These are phyloP conservation scores for Rhizophagus clarus DNA, from an alignment of 192 early-diverging fungal genomes.

Conservation along the genomic window DNA sequence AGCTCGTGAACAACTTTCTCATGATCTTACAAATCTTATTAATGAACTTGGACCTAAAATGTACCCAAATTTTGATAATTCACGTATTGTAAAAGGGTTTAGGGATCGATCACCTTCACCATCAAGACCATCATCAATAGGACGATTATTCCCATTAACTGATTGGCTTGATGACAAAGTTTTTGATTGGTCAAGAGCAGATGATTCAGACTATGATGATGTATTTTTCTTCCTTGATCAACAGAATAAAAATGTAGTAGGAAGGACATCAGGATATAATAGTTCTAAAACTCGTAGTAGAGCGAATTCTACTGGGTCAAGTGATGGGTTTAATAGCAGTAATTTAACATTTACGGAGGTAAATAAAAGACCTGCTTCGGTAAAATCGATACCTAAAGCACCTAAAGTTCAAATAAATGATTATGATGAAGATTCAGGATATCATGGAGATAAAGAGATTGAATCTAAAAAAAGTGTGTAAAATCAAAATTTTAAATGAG, in stretches of 20 bases:
- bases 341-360: conserved; percentile 38
- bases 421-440: conserved; percentile 26
- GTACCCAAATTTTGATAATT: conserved; percentile 72
- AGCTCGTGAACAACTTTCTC: conserved; percentile 71
- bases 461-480: conserved; percentile 12
- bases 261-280: conserved; percentile 38
- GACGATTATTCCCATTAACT: conserved; percentile 39
- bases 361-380: conserved; percentile 4
- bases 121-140: conserved; percentile 26
- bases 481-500: too few relatives aligned
- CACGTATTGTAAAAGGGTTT: conserved; percentile 37
- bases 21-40: conserved; percentile 77
- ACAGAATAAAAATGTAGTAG: conserved; percentile 39
- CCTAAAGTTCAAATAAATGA: conserved; percentile 15
- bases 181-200: conserved; percentile 56
- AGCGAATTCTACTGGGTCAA: not conserved
- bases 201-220: conserved; percentile 56
- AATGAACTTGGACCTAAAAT: conserved; percentile 84
- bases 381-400: not conserved
- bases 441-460: conserved; percentile 30
- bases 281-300: not conserved
- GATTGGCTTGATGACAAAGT: conserved; percentile 57
- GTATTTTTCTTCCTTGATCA: conserved; percentile 55
- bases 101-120: conserved; percentile 9
- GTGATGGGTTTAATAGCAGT: not conserved